Conservation (phyloP, 225 moss, liverwort and hornwort species). For the Polytrichum commune region DNA sequence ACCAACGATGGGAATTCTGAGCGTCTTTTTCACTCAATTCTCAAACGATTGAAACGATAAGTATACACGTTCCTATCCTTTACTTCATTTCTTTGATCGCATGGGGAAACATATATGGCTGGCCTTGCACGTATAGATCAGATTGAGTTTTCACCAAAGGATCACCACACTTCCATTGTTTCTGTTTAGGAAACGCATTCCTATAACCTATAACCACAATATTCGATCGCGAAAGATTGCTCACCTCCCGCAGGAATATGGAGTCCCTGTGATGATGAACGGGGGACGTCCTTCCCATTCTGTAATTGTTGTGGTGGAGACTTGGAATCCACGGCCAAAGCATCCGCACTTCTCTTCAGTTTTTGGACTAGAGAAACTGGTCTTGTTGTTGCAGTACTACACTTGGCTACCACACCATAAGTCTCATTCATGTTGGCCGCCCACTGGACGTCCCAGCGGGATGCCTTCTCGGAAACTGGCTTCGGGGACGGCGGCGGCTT, state of each 20-base stretch:
- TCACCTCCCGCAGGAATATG: conserved; percentile 21
- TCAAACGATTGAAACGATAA: no score
- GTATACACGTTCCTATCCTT: no score
- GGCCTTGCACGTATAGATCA: background rate
- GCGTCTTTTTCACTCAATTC: no score
- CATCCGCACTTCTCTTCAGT: conserved; percentile 23
- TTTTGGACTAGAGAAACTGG: conserved; percentile 23
- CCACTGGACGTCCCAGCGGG: conserved; percentile 24
- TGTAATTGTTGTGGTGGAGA: conserved; percentile 11
- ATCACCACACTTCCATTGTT: background rate
- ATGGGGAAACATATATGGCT: no score
- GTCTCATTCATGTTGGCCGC: conserved; percentile 26
- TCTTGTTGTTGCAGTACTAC: conserved; percentile 6
- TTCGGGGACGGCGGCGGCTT: background rate
- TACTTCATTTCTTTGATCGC: no score
- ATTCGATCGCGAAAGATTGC: background rate
- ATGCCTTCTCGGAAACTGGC: conserved; percentile 1
- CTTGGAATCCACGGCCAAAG: conserved; percentile 17
- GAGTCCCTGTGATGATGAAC: conserved; percentile 15
- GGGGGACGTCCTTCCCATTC: conserved; percentile 22
- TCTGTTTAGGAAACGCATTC: background rate
- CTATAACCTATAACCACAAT: background rate
- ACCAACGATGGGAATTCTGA: no score
- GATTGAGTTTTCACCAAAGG: background rate
- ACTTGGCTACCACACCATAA: conserved; percentile 18